These are phyloP conservation scores for Citrullus amarus DNA, from an alignment of 306 rosid species.

Conservation along the genomic window DNA sequence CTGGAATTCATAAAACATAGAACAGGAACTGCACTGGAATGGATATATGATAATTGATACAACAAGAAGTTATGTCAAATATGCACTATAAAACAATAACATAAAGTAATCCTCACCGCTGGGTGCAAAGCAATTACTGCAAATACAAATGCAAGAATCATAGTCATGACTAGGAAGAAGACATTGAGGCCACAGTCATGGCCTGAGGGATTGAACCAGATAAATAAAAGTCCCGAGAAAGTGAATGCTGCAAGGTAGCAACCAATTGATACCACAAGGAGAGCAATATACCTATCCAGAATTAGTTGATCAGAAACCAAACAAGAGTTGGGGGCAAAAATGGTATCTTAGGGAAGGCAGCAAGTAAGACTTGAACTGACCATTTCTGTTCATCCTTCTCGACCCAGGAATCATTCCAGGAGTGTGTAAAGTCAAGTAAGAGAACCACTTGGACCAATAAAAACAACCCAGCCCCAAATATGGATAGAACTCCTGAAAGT, in stretches of 20 bases:
- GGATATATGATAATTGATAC: background rate
- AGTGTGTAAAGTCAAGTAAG: constrained; percentile 71
- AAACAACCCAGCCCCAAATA: constrained; percentile 90
- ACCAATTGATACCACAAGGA: constrained; percentile 62
- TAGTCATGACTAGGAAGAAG: constrained; percentile 84
- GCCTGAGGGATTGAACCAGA: constrained; percentile 94
- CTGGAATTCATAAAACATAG: background rate
- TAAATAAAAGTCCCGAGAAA: constrained; percentile 66
- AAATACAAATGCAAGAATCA: constrained; percentile 68
- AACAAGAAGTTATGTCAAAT: background rate
- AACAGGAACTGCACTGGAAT: background rate
- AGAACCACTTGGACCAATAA: constrained; percentile 84
- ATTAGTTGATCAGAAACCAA: background rate
- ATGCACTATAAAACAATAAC: background rate
- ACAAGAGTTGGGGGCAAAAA: background rate
- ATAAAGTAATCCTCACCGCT: constrained; percentile 30
- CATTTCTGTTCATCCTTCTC: constrained; percentile 92
- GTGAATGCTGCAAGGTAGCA: constrained; percentile 77
- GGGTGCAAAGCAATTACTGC: constrained; percentile 74
- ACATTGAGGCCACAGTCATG: constrained; percentile 83
- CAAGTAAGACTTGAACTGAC: constrained; percentile 25
- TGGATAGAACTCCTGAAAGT: constrained; percentile 54
- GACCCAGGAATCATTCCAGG: constrained; percentile 96
- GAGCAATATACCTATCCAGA: constrained; percentile 72
- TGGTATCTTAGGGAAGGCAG: background rate